Base-by-base conservation (phyloP, 768 basidiomycete species). In the Agaricus blazei region DNA sequence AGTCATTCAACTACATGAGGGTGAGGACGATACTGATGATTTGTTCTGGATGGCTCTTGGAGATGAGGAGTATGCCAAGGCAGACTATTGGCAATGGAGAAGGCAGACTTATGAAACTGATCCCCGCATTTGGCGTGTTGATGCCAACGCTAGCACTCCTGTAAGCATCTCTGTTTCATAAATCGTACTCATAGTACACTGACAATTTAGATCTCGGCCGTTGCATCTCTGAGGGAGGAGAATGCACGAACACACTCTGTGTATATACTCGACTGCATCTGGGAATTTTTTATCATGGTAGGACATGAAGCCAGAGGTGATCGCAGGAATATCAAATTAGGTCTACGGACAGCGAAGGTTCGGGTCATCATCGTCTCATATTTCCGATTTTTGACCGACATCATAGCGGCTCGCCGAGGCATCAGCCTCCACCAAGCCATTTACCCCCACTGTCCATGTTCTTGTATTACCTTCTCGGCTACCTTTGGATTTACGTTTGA, bases 21-120 rank as follows among this genome's bases (percentile, higher is more conserved):
- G 82, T n/a, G 79, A 81, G 61, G 77, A 76, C 51, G 85, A 86
- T 40, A 63, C 68, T 24, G 85, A 90, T 52, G 87, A 90, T 57
- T 83, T 91, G 80, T 91, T 93, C 64, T 91, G 91, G 88, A 84
- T 89, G 82, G 79, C 88, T 37, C 74, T 93, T 2, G 90, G 90
- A n/a, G 81, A 88, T 24, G 77, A 82, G 2, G 78, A 79, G 1
- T 91, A 84, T 64, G 89, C 89, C 3, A 83, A 79, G 42, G 91
- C 91, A 1, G 82, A 92, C 60, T 87, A 92, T 66, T 93, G 91
- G 91, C 79, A 67, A 63, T 93, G 89, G 87, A 78, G 86, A 61
- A 68, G 68, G 26, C 65, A 62, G 15, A 67, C 71, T n/a, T 52
- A 64, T 41, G 63, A 65, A 6, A 62, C 67, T 6, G 75, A 79